phyloP scores from a whole-genome alignment of 208 protist species.

The Wallacemonas collosoma region DNA sequence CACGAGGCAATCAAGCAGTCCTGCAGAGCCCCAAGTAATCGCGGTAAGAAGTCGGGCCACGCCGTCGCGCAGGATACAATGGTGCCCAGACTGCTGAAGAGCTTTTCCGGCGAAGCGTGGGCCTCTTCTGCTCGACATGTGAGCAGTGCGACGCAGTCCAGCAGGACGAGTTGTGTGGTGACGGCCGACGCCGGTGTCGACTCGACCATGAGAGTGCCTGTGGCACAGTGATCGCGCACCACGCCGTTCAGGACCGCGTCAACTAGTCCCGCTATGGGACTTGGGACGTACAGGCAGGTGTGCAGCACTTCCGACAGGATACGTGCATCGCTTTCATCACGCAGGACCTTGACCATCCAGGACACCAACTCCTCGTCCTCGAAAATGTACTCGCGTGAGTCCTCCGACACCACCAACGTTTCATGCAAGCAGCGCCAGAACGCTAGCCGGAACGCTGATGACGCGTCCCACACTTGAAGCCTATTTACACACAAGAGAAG shows the following conservation, averaged over 20 bases:
- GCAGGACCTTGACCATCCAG: neutral
- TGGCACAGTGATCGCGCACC: neutral
- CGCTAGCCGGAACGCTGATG: slow-evolving; percentile 25
- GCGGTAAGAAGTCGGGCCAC: slow-evolving; percentile 1
- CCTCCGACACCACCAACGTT: slow-evolving; percentile 55
- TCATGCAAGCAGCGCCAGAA: slow-evolving; percentile 43
- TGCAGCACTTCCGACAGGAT: slow-evolving; percentile 1
- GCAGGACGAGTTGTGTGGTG: neutral
- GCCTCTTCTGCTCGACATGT: neutral
- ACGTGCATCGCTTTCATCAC: neutral
- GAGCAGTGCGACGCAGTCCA: slow-evolving; percentile 4
- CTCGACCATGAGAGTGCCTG: neutral
- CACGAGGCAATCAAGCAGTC: slow-evolving; percentile 10
- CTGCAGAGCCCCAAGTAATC: neutral
- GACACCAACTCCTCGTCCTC: slow-evolving; percentile 29
- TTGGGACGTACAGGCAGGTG: neutral
- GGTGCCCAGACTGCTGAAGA: neutral
- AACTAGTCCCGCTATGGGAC: neutral
- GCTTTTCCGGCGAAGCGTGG: neutral
- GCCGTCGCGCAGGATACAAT: neutral
- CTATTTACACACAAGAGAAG: slow-evolving; percentile 23
- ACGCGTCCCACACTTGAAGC: slow-evolving; percentile 20
- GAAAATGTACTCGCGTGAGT: slow-evolving; percentile 58
- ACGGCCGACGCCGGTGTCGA: neutral
- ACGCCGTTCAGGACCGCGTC: neutral